Base-by-base conservation (phyloP, 495 filamentous ascomycete genomes). In the Trichoderma orchidacearum region DNA sequence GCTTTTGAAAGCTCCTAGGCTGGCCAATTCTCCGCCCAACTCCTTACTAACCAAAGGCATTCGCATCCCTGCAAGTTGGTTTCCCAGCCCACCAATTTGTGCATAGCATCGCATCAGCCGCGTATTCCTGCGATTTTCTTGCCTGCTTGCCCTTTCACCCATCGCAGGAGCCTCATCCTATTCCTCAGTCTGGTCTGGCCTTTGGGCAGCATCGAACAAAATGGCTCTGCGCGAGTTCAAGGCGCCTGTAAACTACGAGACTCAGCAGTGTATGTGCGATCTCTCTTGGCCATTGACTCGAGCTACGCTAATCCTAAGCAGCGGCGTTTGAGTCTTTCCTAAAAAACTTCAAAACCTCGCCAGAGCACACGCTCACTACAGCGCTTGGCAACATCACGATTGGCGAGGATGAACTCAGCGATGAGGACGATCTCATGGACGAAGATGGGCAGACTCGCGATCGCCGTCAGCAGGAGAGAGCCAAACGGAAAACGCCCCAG, bases 351-450 rank as follows among this genome's bases (percentile, higher is more conserved):
- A 97, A 98, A 72, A 86, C 84, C 12, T 80, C 87, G 30, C 84
- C 87, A 7, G 73, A 84, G 53, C 85, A 90, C 63, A 80, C 80
- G 3, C 77, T 87, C 58, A 82, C 85, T 54, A 80, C 86, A 64
- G 90, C 89, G 17, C 72, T 98, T 30, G 81, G 87, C 58, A 84
- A 87, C 53, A 78, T 98, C 64, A 85, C 88, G 66, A 85, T 98
- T 60, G 85, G 92, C 69, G 90, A 85, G 56, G 86, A 91, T 72
- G 83, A 85, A 61, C 78, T 85, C n/a, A 91, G 87, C 71, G 90
- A 96, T 65, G 90, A 95, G 62, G 91, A 96, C 64, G 90, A 95
- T 64, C 89, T 95, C 70, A 89, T 95, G 86, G 87, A 95, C 63
- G 86, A 96, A 70, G 82, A 81, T 50, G 85, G 86, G 57, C 30